Evolutionary conservation across 805 yeast genomes (phyloP), one percentile per base, ranked within the genome.

Genomic region (Schwanniomyces sp.): DNA sequence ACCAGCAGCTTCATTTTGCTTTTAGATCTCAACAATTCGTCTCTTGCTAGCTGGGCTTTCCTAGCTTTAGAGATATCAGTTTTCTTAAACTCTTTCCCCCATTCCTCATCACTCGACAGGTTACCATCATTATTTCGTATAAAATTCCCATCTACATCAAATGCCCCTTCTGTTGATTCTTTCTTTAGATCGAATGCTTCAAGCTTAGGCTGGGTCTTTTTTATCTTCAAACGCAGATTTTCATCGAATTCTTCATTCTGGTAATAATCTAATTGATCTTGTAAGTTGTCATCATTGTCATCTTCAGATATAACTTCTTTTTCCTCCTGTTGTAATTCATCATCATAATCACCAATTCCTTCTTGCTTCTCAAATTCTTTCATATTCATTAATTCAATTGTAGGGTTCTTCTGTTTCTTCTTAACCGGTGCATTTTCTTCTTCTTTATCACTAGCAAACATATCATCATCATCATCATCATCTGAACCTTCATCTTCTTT

Each of bases 161-260:
- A 82, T 2, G 62, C 61, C 2, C 91, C 92, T 40, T 78, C 81
- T 45, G 75, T 75, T 38, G 70, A 62, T 54, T 87, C 92, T 16
- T 78, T 70, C 21, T 74, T 63, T 39, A 87, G 62, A 58, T 80
- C 76, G 63, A 87, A 87, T 0, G 87, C 79, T 49, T 86, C 91
- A 2, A 87, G 49, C 50, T 77, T 76, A 1, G 84, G 71, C 25
- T 59, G 67, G 25, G 42, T 43, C 34, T 52, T 61, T 25, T 54
- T 54, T 9, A 48, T 38, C 17, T 42, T 41, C 11, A 7, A 21
- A 10, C 26, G 25, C 7, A 26, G 5, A 5, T 40, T 43, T 6
- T 46, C 47, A 2, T 56, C 55, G 9, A 49, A 44, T 8, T 56
- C 50, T 41, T 69, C 76, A 41, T 64, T 58, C 26, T 53, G 63